These are phyloP conservation scores for Taxawa tesnikishii DNA, from an alignment of 2,329 filamentous ascomycete genomes.

Conservation along the genomic window DNA sequence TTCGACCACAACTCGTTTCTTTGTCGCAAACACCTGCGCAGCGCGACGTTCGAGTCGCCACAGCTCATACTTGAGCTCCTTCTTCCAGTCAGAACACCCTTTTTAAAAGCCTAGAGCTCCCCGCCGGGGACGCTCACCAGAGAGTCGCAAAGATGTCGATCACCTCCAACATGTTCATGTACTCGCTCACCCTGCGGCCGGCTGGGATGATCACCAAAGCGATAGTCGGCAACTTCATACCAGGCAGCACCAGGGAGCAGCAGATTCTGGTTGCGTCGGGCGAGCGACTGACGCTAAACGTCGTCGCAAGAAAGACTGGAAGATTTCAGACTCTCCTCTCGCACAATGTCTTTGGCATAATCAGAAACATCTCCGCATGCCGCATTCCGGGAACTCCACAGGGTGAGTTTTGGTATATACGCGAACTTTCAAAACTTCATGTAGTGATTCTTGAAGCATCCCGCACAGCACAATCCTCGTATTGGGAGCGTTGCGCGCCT, in stretches of 20 bases:
- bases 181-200: conserved; percentile 89
- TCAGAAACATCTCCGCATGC: conserved; percentile 78
- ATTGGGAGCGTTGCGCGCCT: conserved; percentile 12
- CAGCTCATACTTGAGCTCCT: too few species aligned
- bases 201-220: conserved; percentile 83
- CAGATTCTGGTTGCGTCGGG: conserved; percentile 92
- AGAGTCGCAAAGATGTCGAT: conserved; percentile 8
- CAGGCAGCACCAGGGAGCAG: conserved; percentile 74
- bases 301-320: conserved; percentile 54
- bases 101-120: conserved; percentile 4
- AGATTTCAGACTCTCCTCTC: conserved; percentile 79
- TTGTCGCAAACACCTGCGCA: too few species aligned
- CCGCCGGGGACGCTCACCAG: conserved; percentile 5
- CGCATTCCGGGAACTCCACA: conserved; percentile 87
- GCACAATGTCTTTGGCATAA: conserved; percentile 93
- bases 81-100: too few species aligned
- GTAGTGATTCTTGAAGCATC: conserved; percentile 35
- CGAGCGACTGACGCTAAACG: conserved; percentile 75
- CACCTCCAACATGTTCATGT: conserved; percentile 27
- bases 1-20: too few species aligned
- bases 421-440: conserved; percentile 21
- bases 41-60: not conserved
- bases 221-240: conserved; percentile 75
- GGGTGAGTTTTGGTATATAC: conserved; percentile 52
- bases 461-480: too few species aligned